These are phyloP conservation scores for Xylaria grammica DNA, from an alignment of 495 filamentous ascomycete genomes.

Conservation along the genomic window DNA sequence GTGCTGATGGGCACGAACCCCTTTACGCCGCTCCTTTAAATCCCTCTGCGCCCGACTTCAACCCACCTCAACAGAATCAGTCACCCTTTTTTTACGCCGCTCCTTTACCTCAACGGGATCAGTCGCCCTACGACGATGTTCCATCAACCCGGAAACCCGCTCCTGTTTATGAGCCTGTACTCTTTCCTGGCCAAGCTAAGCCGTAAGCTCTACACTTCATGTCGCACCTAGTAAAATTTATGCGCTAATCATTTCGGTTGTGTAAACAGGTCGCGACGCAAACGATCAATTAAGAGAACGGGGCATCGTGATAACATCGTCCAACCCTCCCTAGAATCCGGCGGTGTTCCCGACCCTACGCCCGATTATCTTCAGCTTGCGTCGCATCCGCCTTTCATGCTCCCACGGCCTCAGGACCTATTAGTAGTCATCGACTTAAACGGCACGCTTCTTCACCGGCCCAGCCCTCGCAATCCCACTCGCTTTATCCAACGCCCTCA, in stretches of 20 bases:
- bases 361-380: constrained; percentile 44
- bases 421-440: constrained; percentile 92
- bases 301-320: constrained; percentile 29
- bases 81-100: background rate
- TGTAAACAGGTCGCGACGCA: background rate
- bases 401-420: constrained; percentile 49
- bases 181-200: too few relatives aligned
- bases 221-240: background rate
- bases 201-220: background rate
- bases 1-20: background rate
- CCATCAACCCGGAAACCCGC: too few relatives aligned
- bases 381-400: constrained; percentile 24
- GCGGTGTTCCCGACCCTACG: constrained; percentile 55
- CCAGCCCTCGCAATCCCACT: constrained; percentile 49
- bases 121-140: background rate
- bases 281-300: background rate
- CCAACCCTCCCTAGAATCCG: constrained; percentile 47
- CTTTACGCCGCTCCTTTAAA: background rate
- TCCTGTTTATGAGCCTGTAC: too few relatives aligned
- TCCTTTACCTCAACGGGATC: background rate
- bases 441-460: constrained; percentile 82
- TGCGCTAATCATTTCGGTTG: background rate
- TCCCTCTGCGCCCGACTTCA: background rate
- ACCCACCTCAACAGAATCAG: background rate
- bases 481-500: constrained; percentile 66